phyloP scores from a whole-genome alignment of 768 basidiomycete genomes.

The Cytidiella melzeri region DNA sequence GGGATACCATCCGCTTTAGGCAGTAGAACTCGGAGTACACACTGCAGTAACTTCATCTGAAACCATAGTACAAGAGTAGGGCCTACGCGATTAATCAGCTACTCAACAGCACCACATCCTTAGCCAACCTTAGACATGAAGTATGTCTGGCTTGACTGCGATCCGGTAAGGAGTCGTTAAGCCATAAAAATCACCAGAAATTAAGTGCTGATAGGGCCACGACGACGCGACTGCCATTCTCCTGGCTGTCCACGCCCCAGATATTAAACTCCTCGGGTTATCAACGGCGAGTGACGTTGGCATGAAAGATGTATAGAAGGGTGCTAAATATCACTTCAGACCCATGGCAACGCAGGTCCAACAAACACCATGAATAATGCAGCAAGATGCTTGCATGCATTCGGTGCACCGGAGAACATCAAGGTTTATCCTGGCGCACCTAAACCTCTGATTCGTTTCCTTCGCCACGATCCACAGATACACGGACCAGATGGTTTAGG shows the following conservation, averaged over 20 bases:
- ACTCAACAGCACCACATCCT: not conserved
- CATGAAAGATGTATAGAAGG: not conserved
- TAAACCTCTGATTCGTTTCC: constrained; percentile 59
- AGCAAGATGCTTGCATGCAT: constrained; percentile 69
- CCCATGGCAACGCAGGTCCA: constrained; percentile 72
- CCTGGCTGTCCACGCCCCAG: constrained; percentile 59
- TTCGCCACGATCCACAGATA: constrained; percentile 67
- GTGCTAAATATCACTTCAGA: constrained; percentile 35
- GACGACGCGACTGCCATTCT: constrained; percentile 86
- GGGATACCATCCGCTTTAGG: no score
- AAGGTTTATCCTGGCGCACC: constrained; percentile 65
- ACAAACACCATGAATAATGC: constrained; percentile 66
- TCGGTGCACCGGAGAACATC: constrained; percentile 52
- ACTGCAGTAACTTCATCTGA: no score
- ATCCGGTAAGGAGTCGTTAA: constrained; percentile 23
- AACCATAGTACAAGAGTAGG: not conserved
- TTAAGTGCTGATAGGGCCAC: constrained; percentile 52
- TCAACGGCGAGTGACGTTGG: constrained; percentile 52
- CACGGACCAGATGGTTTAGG: constrained; percentile 81
- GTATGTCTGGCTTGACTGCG: constrained; percentile 30
- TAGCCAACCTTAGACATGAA: constrained; percentile 14
- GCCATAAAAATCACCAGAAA: not conserved
- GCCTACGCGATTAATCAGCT: not conserved
- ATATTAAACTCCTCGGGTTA: constrained; percentile 71
- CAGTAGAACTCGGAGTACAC: no score